These are phyloP conservation scores for Populus hybrid DNA, from an alignment of 441 rosid genomes.

Conservation along the genomic window DNA sequence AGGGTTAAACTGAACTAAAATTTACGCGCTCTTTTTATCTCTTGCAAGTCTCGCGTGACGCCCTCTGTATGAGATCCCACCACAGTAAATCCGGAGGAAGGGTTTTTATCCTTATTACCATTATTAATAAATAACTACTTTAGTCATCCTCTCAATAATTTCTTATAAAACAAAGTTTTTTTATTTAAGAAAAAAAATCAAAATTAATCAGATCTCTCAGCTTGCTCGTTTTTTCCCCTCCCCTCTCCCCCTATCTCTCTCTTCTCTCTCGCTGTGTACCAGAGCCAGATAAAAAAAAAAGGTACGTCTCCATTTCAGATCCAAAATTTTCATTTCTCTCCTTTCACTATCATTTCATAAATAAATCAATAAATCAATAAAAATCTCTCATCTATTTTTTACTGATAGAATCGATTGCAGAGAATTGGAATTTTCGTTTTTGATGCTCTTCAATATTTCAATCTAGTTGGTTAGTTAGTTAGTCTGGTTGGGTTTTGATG, in stretches of 20 bases:
- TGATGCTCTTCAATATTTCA: neutral
- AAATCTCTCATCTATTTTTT: too few species aligned
- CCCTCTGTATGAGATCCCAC: neutral
- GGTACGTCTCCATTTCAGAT: slow-evolving; percentile 16
- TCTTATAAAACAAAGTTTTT: neutral
- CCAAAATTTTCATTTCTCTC: neutral
- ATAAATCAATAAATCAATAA: too few species aligned
- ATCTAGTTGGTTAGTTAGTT: neutral
- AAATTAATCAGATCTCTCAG: slow-evolving; percentile 1
- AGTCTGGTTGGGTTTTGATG: neutral
- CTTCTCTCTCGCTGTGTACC: neutral
- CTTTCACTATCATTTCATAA: neutral
- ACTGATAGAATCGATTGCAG: too few species aligned
- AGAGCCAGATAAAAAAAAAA: neutral
- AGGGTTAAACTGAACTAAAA: neutral
- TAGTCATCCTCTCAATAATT: neutral
- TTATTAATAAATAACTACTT: neutral
- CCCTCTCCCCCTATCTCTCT: neutral
- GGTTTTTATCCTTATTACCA: neutral
- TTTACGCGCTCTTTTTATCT: too few species aligned
- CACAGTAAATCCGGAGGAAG: neutral
- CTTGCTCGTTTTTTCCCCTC: neutral
- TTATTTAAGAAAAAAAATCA: too few species aligned
- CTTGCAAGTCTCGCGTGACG: neutral
- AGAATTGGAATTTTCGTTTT: neutral